Evolutionary conservation across 1,139 yeast genomes (phyloP).

Genomic region (Meyerozyma athensensis): DNA sequence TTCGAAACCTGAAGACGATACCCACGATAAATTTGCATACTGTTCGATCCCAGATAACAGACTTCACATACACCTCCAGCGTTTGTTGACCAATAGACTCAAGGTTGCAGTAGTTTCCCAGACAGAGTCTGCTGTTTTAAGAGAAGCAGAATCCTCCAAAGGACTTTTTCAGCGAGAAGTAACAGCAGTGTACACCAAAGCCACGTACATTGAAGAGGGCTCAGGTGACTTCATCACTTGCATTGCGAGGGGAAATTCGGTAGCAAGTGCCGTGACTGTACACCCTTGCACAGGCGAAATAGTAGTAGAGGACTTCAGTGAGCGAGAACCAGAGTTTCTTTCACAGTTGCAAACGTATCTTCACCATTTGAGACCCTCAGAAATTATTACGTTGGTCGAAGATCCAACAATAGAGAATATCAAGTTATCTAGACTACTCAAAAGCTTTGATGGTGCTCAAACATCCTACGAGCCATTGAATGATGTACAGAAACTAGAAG

Average conservation of each 20-base stretch:
- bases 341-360: conserved; percentile 25
- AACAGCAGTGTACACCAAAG: conserved; percentile 73
- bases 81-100: conserved; percentile 55
- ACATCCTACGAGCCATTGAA: background rate
- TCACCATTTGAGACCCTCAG: conserved; percentile 1
- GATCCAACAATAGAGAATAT: background rate
- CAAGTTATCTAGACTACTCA: background rate
- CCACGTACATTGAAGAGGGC: conserved; percentile 58
- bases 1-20: conserved; percentile 40
- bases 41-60: conserved; percentile 80
- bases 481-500: background rate
- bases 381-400: background rate
- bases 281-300: conserved; percentile 79
- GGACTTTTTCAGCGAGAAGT: conserved; percentile 61
- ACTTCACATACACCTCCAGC: conserved; percentile 67
- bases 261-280: conserved; percentile 55
- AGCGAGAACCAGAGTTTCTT: conserved; percentile 52
- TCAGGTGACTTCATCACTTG: conserved; percentile 29
- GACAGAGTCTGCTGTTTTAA: conserved; percentile 73
- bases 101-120: conserved; percentile 90
- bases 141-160: conserved; percentile 30
- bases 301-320: conserved; percentile 62
- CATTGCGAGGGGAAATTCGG: conserved; percentile 16
- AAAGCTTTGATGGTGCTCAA: conserved; percentile 1
- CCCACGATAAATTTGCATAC: conserved; percentile 64